Base-by-base conservation (phyloP, 805 yeast genomes). In the Ogataea philodendri region DNA sequence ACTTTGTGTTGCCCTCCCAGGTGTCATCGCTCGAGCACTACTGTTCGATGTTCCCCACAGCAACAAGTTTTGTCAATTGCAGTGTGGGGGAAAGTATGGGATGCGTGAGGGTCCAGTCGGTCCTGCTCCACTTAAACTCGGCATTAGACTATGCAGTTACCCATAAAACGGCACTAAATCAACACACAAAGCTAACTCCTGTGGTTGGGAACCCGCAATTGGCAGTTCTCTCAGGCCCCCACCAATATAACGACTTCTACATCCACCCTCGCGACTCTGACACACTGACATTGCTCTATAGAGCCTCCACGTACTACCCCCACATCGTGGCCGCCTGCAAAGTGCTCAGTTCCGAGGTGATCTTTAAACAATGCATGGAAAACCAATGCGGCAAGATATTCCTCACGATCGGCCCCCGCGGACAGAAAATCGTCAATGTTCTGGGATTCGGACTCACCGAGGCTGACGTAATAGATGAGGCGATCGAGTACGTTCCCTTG, bases 251-350 rank as follows among this genome's bases (percentile, higher is more conserved):
- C 22, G 55, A 51, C 31, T 14, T 14, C 15, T 51, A 42, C 22
- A n/a, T 23, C 5, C 32, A 14, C 2, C 42, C 51, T 1, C 41
- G 55, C 26, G 53, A 51, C 26, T 51, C 55, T 4, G 55, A 51
- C 30, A 41, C 52, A 3, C 28, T 41, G 15, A 44, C 37, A 6
- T 30, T 51, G 20, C 24, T 51, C 7, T 14, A 26, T 11, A 42
- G 55, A 31, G 34, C 48, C 1, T 19, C 16, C 9, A 15, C 31
- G n/a, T 30, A 44, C 15, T 49, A 42, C 19, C 53, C 55, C 22
- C 18, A 37, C 10, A 22, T 40, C 7, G n/a, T 48, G 22, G 28
- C 30, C 24, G 22, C 36, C 16, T 18, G 34, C 23, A 22, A 35
- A 22, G 22, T 46, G 15, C 9, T 41, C 3, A 32, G 26, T 5